These are phyloP conservation scores for Crithidia expoeki DNA, from an alignment of 208 protist species.

Conservation along the genomic window DNA sequence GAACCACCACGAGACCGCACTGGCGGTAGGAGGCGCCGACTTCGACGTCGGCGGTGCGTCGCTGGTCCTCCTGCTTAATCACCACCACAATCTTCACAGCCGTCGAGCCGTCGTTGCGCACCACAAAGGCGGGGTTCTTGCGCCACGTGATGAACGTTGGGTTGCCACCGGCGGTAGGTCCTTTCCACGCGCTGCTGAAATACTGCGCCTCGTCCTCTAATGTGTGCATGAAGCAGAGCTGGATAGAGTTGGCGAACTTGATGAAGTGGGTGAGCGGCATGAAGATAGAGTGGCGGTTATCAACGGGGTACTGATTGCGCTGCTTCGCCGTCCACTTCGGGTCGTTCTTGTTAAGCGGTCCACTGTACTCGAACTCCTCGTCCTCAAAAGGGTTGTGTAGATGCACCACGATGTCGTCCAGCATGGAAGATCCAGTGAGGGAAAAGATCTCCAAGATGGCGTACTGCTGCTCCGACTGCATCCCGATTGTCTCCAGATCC, in stretches of 20 bases:
- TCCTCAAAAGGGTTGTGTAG: constrained; percentile 77
- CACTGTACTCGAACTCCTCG: constrained; percentile 58
- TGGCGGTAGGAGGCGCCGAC: constrained; percentile 56
- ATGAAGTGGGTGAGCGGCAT: constrained; percentile 62
- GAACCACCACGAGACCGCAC: constrained; percentile 60
- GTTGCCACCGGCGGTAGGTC: constrained; percentile 60
- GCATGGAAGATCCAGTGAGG: constrained; percentile 45
- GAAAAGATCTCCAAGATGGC: constrained; percentile 64
- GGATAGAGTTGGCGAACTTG: constrained; percentile 49
- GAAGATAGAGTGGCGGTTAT: constrained; percentile 63
- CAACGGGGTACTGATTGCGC: constrained; percentile 42
- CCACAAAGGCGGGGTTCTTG: constrained; percentile 75
- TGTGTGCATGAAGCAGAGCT: constrained; percentile 63
- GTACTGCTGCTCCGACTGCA: constrained; percentile 76
- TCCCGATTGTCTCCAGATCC: constrained; percentile 46
- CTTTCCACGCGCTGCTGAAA: constrained; percentile 56
- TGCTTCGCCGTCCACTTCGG: constrained; percentile 51
- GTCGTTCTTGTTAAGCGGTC: constrained; percentile 62
- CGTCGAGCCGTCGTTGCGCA: constrained; percentile 44
- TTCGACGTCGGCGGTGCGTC: constrained; percentile 45
- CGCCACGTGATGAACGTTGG: constrained; percentile 72
- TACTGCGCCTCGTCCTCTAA: constrained; percentile 37
- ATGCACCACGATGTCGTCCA: constrained; percentile 65
- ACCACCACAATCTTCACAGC: constrained; percentile 43
- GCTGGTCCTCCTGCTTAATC: constrained; percentile 72